phyloP scores from a whole-genome alignment of 202 grass and related monocot species.

The Setaria italica region DNA sequence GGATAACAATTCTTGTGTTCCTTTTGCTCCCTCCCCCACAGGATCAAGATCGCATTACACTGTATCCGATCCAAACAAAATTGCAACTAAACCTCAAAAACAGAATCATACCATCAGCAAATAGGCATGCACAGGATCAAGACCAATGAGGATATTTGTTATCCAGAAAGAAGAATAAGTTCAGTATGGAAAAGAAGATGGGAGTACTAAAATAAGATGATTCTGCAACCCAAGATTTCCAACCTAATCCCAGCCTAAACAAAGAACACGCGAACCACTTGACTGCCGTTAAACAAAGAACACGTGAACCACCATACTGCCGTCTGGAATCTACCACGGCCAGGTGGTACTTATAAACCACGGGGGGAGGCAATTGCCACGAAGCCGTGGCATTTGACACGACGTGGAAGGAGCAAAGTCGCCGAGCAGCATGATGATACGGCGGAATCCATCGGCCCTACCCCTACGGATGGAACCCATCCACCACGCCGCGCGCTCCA shows the following conservation, averaged over 20 bases:
- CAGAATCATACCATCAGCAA: neutral
- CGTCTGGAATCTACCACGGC: neutral
- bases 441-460: neutral
- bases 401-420: neutral
- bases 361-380: neutral
- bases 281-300: neutral
- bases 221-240: neutral
- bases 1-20: neutral
- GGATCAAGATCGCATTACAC: neutral
- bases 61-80: neutral
- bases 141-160: neutral
- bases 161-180: neutral
- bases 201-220: neutral
- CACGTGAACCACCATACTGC: too few relatives aligned
- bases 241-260: neutral
- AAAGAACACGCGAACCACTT: neutral
- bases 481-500: neutral
- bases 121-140: neutral
- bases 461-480: neutral
- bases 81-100: neutral
- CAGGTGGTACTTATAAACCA: slow-evolving; percentile 5
- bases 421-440: neutral
- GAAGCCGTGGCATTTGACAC: neutral
- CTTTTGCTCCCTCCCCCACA: neutral
- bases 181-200: neutral